Percentiles rank a stretch among this genome's conserved stretches.
These are phyloP conservation scores for Corniculantispora saksenae DNA, from an alignment of 2,329 filamentous ascomycete genomes.

Conservation along the genomic window DNA sequence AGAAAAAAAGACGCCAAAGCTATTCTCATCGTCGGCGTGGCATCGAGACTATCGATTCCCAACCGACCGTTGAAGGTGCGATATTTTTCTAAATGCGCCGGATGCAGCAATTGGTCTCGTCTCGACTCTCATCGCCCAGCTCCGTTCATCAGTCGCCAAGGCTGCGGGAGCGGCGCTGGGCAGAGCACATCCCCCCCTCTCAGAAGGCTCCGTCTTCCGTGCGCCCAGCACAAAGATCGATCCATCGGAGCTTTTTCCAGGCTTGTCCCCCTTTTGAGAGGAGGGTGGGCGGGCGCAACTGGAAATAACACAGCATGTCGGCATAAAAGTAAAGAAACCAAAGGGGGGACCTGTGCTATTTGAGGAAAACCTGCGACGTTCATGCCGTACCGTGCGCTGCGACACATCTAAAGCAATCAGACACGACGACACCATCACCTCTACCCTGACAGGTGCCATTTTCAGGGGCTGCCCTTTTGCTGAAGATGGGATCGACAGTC, in stretches of 20 bases:
- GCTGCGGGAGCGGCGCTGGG: conserved; percentile 2
- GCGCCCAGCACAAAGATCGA: conserved; percentile 4
- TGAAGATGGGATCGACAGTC: conserved; percentile 7
- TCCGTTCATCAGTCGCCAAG: background rate
- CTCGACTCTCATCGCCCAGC: background rate
- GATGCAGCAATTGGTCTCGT: background rate
- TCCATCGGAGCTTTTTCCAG: background rate
- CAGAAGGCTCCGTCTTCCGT: background rate
- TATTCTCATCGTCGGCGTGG: no score
- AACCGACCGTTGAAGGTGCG: background rate
- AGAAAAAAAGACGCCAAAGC: background rate
- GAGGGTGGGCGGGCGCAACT: background rate
- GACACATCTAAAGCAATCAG: background rate
- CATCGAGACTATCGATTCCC: no score
- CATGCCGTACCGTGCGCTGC: background rate
- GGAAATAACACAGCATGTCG: background rate
- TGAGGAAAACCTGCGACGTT: background rate
- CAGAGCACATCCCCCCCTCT: conserved; percentile 4
- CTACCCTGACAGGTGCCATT: background rate
- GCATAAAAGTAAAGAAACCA: background rate
- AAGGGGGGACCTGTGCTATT: background rate
- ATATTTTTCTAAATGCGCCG: conserved; percentile 1
- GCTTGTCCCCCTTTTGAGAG: background rate
- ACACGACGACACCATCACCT: background rate
- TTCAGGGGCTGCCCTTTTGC: background rate